Base-by-base conservation (phyloP, 176 grass and related monocot genomes). In the Musa troglodytarum region DNA sequence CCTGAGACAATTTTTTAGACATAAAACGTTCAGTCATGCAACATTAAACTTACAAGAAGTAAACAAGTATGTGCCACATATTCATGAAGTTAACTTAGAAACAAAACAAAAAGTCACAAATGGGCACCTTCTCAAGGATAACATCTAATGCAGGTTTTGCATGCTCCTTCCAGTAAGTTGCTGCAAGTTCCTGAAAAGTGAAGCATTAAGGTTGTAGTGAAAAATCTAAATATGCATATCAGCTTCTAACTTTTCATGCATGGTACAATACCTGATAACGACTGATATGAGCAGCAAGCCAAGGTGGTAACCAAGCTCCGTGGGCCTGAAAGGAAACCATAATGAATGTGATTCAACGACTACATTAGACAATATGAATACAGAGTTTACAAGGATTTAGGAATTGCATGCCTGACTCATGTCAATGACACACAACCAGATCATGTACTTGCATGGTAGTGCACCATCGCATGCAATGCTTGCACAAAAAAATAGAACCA, bases 271-370 rank as follows among this genome's bases (percentile, higher is more conserved):
- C 91, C 86, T 85, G 74, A 64, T 69, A 87, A 65, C 1, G 77
- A 77, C 72, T 12, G 70, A 81, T 68, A 84, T 89, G 67, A 77
- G 81, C 65, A 2, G 65, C 86, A 71, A 99, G 78, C 96, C 91
- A 99, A 77, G 88, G 96, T 79, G 91, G 86, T 69, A 99, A 86
- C 96, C 96, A 99, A 77, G 91, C 83, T 80, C 83, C 83, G 88
- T 95, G 85, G 73, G 84, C 83, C 91, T 99, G 75, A 63, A 53
- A 50, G 65, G 12, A 13, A 26, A 73, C 13, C 62, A 52, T 12
- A 64, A 64, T 14, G 13, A 9, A 56, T 29, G 26, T 1, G 7
- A 6, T 12, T 74, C 52, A 26, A 17, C 28, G 19, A 74, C 17
- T 10, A 10, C 11, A 34, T 26, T 55, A 2, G 25, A 52, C 9